phyloP scores from a whole-genome alignment of 148 eudicot species.

The Drosera capensis region DNA sequence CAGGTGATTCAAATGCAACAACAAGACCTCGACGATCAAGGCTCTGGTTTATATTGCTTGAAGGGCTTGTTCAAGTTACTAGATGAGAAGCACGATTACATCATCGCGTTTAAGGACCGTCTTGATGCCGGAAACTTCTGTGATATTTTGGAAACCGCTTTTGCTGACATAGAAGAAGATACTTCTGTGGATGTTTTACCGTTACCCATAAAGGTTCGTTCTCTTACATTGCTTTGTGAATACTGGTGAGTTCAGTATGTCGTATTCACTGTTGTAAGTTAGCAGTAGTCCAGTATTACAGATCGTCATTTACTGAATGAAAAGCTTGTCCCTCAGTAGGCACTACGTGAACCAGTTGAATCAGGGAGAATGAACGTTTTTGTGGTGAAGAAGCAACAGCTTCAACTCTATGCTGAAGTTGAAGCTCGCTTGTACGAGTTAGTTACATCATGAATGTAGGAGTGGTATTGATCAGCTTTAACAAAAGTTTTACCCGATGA shows the following conservation, averaged over 20 bases:
- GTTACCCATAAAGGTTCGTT: conserved; percentile 36
- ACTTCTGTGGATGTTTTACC: conserved; percentile 43
- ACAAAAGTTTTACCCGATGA: too few species aligned
- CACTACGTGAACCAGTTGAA: conserved; percentile 28
- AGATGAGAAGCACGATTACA: conserved; percentile 22
- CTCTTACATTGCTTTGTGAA: conserved; percentile 10
- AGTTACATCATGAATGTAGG: too few species aligned
- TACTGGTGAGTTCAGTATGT: too few species aligned
- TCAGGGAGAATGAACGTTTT: conserved; percentile 31
- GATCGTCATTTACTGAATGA: too few species aligned
- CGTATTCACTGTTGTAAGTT: too few species aligned
- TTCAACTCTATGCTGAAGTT: conserved; percentile 72
- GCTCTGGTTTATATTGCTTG: conserved; percentile 42
- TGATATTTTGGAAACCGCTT: conserved; percentile 59
- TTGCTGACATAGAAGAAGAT: conserved; percentile 51
- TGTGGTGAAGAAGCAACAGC: conserved; percentile 63
- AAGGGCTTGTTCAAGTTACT: conserved; percentile 11
- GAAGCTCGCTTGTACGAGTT: conserved; percentile 50
- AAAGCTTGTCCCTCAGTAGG: conserved; percentile 19
- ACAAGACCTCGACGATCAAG: conserved; percentile 21
- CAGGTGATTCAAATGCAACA: conserved; percentile 62
- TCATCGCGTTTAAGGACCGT: conserved; percentile 74
- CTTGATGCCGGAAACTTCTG: conserved; percentile 80
- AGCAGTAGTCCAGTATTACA: too few species aligned
- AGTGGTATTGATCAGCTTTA: too few species aligned